phyloP scores from a whole-genome alignment of 805 yeast genomes.

The Nakazawaea ambrosiae region DNA sequence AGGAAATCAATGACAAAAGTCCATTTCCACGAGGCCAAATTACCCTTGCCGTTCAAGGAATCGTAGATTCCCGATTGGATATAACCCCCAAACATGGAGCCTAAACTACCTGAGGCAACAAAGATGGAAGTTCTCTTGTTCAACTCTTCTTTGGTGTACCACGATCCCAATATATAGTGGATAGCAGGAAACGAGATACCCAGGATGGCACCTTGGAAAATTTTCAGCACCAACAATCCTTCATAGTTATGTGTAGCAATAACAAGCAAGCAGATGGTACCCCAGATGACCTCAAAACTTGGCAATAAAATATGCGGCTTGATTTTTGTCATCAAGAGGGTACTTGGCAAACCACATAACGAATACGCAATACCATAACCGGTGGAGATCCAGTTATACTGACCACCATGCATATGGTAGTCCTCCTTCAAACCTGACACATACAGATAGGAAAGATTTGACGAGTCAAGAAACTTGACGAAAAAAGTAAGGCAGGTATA shows the following conservation, averaged over 20 bases:
- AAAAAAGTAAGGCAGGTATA: slow-evolving; percentile 39
- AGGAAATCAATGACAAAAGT: slow-evolving; percentile 56
- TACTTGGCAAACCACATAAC: slow-evolving; percentile 27
- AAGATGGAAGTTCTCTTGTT: slow-evolving; percentile 34
- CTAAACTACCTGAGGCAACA: slow-evolving; percentile 31
- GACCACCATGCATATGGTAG: slow-evolving; percentile 27
- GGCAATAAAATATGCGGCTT: slow-evolving; percentile 30
- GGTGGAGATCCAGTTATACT: slow-evolving; percentile 27
- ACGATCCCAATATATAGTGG: slow-evolving; percentile 31
- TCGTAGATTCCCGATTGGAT: slow-evolving; percentile 35
- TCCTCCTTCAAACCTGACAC: slow-evolving; percentile 31
- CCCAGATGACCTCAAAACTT: slow-evolving; percentile 11
- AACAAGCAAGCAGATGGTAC: slow-evolving; percentile 5
- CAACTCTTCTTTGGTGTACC: slow-evolving; percentile 37
- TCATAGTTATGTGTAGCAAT: slow-evolving; percentile 13
- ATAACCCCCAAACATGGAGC: slow-evolving; percentile 36
- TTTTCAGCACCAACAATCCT: slow-evolving; percentile 33
- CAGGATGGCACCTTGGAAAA: slow-evolving; percentile 36
- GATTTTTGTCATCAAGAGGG: slow-evolving; percentile 37
- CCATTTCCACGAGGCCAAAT: slow-evolving; percentile 63
- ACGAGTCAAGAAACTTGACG: slow-evolving; percentile 54
- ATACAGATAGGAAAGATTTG: slow-evolving; percentile 31
- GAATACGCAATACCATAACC: slow-evolving; percentile 29
- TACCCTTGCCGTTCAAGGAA: slow-evolving; percentile 34
- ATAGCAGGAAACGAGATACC: slow-evolving; percentile 35